Conservation (phyloP, 257 asterid species). For the Buddleja alternifolia region DNA sequence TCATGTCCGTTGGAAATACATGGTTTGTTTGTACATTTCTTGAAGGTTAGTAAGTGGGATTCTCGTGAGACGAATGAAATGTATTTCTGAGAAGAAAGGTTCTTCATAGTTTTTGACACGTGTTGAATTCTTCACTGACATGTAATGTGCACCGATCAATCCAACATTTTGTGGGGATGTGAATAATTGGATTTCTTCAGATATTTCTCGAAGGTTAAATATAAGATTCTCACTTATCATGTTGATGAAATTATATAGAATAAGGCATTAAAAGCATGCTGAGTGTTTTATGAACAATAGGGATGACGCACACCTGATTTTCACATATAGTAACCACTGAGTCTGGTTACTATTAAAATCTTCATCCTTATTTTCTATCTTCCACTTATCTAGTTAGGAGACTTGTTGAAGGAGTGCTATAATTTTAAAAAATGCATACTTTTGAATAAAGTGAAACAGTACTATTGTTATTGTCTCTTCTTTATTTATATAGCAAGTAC, state of each 20-base stretch:
- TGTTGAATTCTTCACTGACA: neutral
- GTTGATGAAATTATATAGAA: neutral
- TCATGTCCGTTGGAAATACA: neutral
- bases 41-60: constrained; percentile 14
- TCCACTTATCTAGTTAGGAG: neutral
- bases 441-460: neutral
- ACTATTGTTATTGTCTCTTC: neutral
- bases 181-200: neutral
- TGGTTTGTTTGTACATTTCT: neutral
- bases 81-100: neutral
- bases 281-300: constrained; percentile 1
- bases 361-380: neutral
- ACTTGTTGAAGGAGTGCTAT: neutral
- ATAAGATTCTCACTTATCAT: neutral
- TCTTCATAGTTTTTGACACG: neutral
- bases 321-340: neutral
- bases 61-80: neutral
- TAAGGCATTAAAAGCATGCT: neutral
- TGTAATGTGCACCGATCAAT: neutral
- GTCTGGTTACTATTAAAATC: neutral
- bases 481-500: neutral
- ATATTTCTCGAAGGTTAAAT: neutral
- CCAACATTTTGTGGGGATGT: neutral
- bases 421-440: neutral
- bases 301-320: neutral